Conservation (phyloP, 1,139 yeast species). For the Scheffersomyces quercinus region DNA sequence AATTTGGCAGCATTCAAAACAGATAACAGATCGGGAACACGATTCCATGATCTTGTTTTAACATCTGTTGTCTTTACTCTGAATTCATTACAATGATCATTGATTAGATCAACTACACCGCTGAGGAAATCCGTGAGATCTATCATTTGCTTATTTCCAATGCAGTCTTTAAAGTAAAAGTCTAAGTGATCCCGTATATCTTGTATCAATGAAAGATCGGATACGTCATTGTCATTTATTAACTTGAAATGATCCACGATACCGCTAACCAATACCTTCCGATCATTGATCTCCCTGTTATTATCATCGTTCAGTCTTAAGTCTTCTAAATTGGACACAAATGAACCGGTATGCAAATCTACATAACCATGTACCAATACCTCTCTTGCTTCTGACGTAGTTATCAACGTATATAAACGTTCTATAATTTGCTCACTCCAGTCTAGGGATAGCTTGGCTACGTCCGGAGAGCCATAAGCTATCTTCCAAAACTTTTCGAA, state of each 20-base stretch:
- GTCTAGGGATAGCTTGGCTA: conserved; percentile 25
- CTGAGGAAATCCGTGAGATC: conserved; percentile 25
- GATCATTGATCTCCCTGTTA: conserved; percentile 4
- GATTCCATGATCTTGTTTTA: conserved; percentile 51
- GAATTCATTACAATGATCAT: conserved; percentile 11
- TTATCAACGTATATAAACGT: conserved; percentile 39
- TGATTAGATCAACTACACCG: conserved; percentile 16
- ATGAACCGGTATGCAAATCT: conserved; percentile 25
- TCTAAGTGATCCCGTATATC: conserved; percentile 19
- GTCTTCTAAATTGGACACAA: conserved; percentile 16
- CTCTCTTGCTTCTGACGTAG: conserved; percentile 59
- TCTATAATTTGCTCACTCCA: conserved; percentile 36
- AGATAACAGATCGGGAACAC: conserved; percentile 46
- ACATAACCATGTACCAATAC: conserved; percentile 56
- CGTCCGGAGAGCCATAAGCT: conserved; percentile 13
- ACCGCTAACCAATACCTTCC: conserved; percentile 55
- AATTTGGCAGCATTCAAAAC: conserved; percentile 50
- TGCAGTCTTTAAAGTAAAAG: conserved; percentile 8
- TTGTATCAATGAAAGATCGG: conserved; percentile 23
- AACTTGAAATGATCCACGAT: conserved; percentile 54
- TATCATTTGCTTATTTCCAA: conserved; percentile 14
- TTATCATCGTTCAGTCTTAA: conserved; percentile 2
- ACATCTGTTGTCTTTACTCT: conserved; percentile 43
- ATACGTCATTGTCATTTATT: conserved; percentile 12
- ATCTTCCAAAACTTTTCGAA: conserved; percentile 1